Evolutionary conservation across 2,329 filamentous ascomycete genomes (phyloP).

Genomic region (Exophiala lecanii-corni): DNA sequence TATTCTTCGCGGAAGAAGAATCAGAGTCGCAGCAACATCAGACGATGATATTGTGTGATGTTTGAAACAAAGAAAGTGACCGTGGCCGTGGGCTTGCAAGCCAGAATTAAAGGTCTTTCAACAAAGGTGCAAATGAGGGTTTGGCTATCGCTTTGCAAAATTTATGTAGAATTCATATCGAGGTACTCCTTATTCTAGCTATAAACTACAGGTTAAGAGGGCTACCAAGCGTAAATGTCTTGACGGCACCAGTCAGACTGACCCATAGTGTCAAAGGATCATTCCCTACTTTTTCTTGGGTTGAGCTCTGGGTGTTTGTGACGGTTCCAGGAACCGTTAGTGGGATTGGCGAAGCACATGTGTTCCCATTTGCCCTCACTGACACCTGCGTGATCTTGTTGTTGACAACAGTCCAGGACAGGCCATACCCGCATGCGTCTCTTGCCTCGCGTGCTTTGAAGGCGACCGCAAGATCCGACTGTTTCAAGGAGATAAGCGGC

Average conservation of each 20-base stretch:
- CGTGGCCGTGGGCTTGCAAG: no score
- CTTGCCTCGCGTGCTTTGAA: slow-evolving; percentile 53
- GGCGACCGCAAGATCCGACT: slow-evolving; percentile 47
- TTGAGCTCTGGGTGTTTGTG: slow-evolving; percentile 41
- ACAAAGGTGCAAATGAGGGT: no score
- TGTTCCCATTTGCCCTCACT: slow-evolving; percentile 47
- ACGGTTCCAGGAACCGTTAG: slow-evolving; percentile 50
- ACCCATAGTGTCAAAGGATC: slow-evolving; percentile 52
- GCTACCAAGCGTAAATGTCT: slow-evolving; percentile 42
- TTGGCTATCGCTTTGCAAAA: no score
- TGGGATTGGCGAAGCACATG: slow-evolving; percentile 49
- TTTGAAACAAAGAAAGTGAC: no score
- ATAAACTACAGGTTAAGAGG: no score
- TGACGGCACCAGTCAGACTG: slow-evolving; percentile 40
- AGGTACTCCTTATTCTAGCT: no score
- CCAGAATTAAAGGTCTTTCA: no score
- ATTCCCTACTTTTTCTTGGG: slow-evolving; percentile 50
- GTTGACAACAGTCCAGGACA: slow-evolving; percentile 43
- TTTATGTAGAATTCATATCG: no score
- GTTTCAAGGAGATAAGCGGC: slow-evolving; percentile 53
- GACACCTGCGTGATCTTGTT: slow-evolving; percentile 49
- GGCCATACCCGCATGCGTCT: slow-evolving; percentile 49
- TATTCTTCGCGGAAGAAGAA: no score
- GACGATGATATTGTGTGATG: no score
- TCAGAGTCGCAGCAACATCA: no score